Conservation (phyloP, 345 rosid genomes). For the Abelmoschus esculentus region DNA sequence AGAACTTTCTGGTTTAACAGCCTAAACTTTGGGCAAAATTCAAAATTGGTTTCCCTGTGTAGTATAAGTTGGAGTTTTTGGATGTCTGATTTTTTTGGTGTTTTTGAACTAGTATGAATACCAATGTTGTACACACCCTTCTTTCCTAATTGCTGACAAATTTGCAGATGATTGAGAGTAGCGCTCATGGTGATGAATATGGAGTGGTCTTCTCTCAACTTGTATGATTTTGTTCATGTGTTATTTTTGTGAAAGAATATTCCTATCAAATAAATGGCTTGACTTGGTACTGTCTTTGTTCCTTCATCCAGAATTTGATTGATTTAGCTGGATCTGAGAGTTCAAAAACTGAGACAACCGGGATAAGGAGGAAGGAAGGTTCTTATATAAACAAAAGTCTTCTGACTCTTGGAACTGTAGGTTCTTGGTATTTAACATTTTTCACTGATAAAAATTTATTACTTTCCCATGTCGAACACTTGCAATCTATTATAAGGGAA, state of each 20-base stretch:
- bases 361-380: conserved; percentile 95
- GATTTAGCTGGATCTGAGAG: conserved; percentile 99
- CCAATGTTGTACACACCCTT: background rate
- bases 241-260: conserved; percentile 7
- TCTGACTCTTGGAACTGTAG: conserved; percentile 96
- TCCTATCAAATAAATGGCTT: background rate
- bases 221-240: conserved; percentile 37
- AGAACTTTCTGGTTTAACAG: background rate
- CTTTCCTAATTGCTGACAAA: conserved; percentile 7
- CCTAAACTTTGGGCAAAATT: background rate
- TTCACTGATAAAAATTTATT: background rate
- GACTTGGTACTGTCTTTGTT: conserved; percentile 10
- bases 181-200: conserved; percentile 85
- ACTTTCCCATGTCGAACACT: background rate
- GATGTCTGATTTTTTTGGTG: background rate
- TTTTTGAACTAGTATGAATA: background rate
- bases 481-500: conserved; percentile 1
- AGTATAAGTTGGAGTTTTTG: background rate
- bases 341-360: conserved; percentile 98
- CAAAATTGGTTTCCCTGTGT: background rate
- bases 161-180: conserved; percentile 98
- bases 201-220: conserved; percentile 99
- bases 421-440: conserved; percentile 19
- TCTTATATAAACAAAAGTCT: conserved; percentile 99
- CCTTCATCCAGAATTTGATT: conserved; percentile 71